phyloP scores from a whole-genome alignment of 495 filamentous ascomycete species.

The Lophiostoma macrostomum region DNA sequence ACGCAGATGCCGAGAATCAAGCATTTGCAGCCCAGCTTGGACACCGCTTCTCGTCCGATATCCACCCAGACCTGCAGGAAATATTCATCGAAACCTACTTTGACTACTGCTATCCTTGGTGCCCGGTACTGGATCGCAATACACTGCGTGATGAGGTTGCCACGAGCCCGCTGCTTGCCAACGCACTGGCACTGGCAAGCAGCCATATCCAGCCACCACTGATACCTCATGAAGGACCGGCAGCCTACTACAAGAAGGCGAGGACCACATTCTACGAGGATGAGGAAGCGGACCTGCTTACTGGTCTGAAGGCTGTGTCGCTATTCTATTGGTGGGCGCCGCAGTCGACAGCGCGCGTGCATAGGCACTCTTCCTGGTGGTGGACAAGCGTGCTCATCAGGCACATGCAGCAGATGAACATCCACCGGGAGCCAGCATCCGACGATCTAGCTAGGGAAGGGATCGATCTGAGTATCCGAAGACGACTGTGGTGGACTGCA shows the following conservation, averaged over 20 bases:
- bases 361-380: conserved; percentile 1
- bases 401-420: conserved; percentile 6
- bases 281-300: conserved; percentile 1
- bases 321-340: conserved; percentile 8
- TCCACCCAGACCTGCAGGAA: conserved; percentile 3
- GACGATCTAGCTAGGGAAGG: background rate
- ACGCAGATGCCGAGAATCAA: conserved; percentile 3
- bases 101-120: conserved; percentile 4
- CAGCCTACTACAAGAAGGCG: background rate
- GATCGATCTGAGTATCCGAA: background rate
- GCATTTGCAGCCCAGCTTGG: conserved; percentile 1
- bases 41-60: background rate
- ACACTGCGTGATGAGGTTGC: background rate
- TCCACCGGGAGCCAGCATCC: background rate
- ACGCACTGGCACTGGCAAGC: conserved; percentile 2
- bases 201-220: conserved; percentile 4
- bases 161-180: background rate
- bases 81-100: conserved; percentile 5
- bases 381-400: background rate
- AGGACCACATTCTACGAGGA: conserved; percentile 5
- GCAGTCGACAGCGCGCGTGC: background rate
- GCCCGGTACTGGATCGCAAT: background rate
- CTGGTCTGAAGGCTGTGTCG: background rate
- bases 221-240: conserved; percentile 3
- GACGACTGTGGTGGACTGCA: conserved; percentile 3